Evolutionary conservation across 2,329 filamentous ascomycete species (phyloP).

Genomic region (Coniella vitis): DNA sequence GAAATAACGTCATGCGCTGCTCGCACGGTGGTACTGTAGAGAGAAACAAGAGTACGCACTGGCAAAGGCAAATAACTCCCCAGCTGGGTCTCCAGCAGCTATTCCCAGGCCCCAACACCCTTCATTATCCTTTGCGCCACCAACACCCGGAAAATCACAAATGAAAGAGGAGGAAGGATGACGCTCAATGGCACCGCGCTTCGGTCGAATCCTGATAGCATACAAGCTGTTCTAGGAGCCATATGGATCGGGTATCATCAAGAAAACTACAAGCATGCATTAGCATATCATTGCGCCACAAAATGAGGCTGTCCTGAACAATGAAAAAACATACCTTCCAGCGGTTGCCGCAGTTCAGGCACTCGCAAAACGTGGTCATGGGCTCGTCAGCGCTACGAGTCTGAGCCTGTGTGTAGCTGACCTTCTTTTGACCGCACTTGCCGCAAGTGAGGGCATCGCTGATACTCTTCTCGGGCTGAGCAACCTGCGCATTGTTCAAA

Average conservation of each 20-base stretch:
- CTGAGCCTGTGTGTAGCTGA: slow-evolving; percentile 94
- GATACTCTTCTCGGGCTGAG: slow-evolving; percentile 85
- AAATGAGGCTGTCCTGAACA: slow-evolving; percentile 2
- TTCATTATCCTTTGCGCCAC: slow-evolving; percentile 12
- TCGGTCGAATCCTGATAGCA: too few species aligned
- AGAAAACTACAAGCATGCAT: slow-evolving; percentile 22
- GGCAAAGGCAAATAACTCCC: slow-evolving; percentile 8
- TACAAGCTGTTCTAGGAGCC: too few species aligned
- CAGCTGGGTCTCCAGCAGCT: slow-evolving; percentile 7
- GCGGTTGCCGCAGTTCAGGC: slow-evolving; percentile 60
- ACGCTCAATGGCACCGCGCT: too few species aligned
- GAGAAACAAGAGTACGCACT: background rate
- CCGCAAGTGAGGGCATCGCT: slow-evolving; percentile 82
- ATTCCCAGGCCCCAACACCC: slow-evolving; percentile 5
- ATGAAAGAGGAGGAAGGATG: background rate
- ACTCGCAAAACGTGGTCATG: slow-evolving; percentile 71
- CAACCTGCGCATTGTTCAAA: slow-evolving; percentile 94
- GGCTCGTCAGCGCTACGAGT: slow-evolving; percentile 94
- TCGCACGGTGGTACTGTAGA: background rate
- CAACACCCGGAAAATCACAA: slow-evolving; percentile 8
- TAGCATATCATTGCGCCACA: slow-evolving; percentile 16
- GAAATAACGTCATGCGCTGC: background rate
- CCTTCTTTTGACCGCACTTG: slow-evolving; percentile 88
- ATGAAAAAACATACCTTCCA: slow-evolving; percentile 52
- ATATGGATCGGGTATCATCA: too few species aligned